phyloP scores from a whole-genome alignment of 441 rosid genomes.

The Hura crepitans region DNA sequence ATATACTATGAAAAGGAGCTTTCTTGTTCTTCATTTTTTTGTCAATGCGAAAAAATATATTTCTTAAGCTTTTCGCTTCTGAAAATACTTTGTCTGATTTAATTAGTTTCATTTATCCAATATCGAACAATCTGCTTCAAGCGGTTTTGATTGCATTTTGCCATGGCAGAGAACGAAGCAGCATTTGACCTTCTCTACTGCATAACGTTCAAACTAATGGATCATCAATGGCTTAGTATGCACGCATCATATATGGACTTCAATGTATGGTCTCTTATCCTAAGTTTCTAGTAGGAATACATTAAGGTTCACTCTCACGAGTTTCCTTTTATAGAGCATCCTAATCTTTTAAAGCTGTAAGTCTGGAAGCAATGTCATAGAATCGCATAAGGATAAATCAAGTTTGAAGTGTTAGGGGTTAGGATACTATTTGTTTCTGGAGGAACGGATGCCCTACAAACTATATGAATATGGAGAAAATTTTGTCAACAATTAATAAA shows the following conservation, averaged over 20 bases:
- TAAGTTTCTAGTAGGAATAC: conserved; percentile 6
- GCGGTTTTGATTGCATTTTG: background rate
- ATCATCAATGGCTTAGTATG: conserved; percentile 91
- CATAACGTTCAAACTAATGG: conserved; percentile 95
- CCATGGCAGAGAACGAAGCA: conserved; percentile 62
- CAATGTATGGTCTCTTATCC: conserved; percentile 50
- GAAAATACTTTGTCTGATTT: background rate
- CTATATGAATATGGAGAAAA: background rate
- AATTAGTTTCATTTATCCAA: background rate
- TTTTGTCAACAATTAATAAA: background rate
- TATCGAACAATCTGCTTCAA: background rate
- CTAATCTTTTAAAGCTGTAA: background rate
- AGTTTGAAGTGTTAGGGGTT: too few relatives aligned
- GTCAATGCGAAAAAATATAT: background rate
- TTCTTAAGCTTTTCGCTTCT: background rate
- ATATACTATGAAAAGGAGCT: background rate
- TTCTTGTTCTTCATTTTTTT: background rate
- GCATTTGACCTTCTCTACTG: conserved; percentile 94
- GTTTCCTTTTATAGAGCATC: background rate
- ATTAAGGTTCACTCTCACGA: background rate
- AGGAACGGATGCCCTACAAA: background rate
- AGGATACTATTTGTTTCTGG: background rate
- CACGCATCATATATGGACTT: conserved; percentile 98
- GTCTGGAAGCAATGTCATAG: background rate
- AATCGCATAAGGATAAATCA: background rate